phyloP scores from a whole-genome alignment of 805 yeast species.

The Kodamaea kakaduensis region DNA sequence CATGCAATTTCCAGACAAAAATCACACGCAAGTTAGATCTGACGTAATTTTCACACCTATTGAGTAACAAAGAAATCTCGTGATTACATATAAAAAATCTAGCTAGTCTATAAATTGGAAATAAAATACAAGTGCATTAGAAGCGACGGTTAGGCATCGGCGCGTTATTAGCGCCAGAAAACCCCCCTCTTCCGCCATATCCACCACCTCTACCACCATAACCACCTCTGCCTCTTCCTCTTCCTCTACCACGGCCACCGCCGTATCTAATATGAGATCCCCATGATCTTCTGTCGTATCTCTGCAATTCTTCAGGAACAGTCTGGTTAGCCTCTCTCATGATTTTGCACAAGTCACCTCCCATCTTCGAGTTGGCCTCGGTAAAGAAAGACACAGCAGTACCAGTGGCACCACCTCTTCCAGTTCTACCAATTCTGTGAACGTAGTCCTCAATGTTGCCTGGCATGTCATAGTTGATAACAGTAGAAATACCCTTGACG shows the following conservation, averaged over 20 bases:
- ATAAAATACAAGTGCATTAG: slow-evolving; percentile 13
- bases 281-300: slow-evolving; percentile 61
- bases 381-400: slow-evolving; percentile 95
- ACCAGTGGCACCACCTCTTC: slow-evolving; percentile 97
- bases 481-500: slow-evolving; percentile 94
- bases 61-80: too few species aligned
- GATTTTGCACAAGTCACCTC: slow-evolving; percentile 84
- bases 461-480: slow-evolving; percentile 96
- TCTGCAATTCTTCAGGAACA: slow-evolving; percentile 74
- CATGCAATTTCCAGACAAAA: slow-evolving; percentile 1
- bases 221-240: slow-evolving; percentile 50
- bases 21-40: slow-evolving; percentile 1
- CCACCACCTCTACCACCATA: slow-evolving; percentile 41
- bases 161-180: slow-evolving; percentile 45
- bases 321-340: slow-evolving; percentile 94
- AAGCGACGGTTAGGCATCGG: slow-evolving; percentile 47
- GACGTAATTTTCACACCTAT: slow-evolving; percentile 7
- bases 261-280: slow-evolving; percentile 54
- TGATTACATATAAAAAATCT: slow-evolving; percentile 4
- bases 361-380: slow-evolving; percentile 78
- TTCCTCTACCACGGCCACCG: slow-evolving; percentile 54
- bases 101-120: slow-evolving; percentile 2
- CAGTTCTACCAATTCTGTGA: slow-evolving; percentile 98
- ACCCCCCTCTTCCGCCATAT: slow-evolving; percentile 43
- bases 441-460: slow-evolving; percentile 97